Conservation (phyloP, 1,284 basidiomycete species). For the Ustilago cynodontis region DNA sequence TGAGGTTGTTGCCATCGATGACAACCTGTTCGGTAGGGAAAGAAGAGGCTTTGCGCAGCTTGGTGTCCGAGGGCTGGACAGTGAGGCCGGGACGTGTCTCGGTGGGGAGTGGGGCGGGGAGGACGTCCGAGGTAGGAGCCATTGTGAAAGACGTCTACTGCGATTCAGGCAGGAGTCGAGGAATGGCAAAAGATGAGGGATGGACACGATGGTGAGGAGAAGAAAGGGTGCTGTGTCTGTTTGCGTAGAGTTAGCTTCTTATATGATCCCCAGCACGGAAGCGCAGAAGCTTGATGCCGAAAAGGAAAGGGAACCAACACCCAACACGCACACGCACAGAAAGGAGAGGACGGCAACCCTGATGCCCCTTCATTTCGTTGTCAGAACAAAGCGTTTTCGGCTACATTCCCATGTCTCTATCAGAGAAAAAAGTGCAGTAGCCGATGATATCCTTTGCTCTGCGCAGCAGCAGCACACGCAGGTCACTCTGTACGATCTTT, state of each 20-base stretch:
- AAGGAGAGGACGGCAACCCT: neutral
- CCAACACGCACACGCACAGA: conserved; percentile 1
- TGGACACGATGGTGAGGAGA: conserved; percentile 10
- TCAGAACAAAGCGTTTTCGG: conserved; percentile 1
- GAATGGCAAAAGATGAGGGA: neutral
- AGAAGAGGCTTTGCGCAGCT: conserved; percentile 47
- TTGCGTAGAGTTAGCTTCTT: neutral
- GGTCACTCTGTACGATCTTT: neutral
- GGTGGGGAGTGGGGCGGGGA: conserved; percentile 19
- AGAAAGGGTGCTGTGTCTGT: too few relatives aligned
- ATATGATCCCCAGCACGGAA: neutral
- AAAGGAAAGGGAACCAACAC: neutral
- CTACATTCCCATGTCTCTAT: neutral
- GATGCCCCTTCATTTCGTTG: too few relatives aligned
- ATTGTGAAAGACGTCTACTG: conserved; percentile 2
- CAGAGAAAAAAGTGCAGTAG: conserved; percentile 24
- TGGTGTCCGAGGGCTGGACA: conserved; percentile 45
- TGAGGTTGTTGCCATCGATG: conserved; percentile 56
- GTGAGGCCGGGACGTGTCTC: conserved; percentile 22
- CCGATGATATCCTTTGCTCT: conserved; percentile 31
- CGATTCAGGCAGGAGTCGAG: too few relatives aligned
- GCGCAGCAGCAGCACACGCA: conserved; percentile 1
- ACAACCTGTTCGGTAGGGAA: conserved; percentile 50
- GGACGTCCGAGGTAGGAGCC: conserved; percentile 47
- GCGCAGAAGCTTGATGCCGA: too few relatives aligned